Base-by-base conservation (phyloP, 225 moss, liverwort and hornwort species). In the Bryoerythrophyllum caledonicum region DNA sequence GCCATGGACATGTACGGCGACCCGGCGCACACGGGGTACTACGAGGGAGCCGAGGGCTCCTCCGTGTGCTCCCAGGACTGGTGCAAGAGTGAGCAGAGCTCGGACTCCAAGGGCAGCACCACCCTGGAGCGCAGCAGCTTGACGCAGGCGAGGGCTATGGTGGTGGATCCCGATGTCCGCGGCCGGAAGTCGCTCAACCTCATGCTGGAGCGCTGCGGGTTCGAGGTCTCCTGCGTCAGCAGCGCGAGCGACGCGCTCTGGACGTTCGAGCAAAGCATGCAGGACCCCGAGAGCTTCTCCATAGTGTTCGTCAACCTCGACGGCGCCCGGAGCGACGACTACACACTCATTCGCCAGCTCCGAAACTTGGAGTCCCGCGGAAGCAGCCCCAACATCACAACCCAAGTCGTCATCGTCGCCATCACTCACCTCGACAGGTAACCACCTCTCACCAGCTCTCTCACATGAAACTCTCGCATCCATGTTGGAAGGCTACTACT, bases 1-100 rank as follows among this genome's bases (percentile, higher is more conserved):
- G 59, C 79, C 14, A 74, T 82, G 30, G 87, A 80, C 57, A 74
- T 87, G n/a, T 80, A 79, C 6, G 76, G 76, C 1, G 82, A 79
- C 43, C 74, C 73, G 16, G 32, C 54, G 7, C 75, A 67, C 60
- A 11, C 72, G 1, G 85, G 68, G 1, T 87, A 80, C 30, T 64
- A 70, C 1, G 78, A 80, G 37, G n/a, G n/a, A n/a, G 72, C 68
- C 0, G 82, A 85, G 54, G 82, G 75, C 3, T 80, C 85, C 0
- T 88, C 87, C 0, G 62, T 88, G 4, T 88, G 85, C 25, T 88
- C 87, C 3, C 87, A 85, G 60, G 87, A 88, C 25, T 88, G 87
- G 87, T 88, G 87, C 78, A 82, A 82, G 75, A 85, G 87, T 21
- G 87, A 88, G 19, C 84, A 81, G 59, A 73, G 78, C 48, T 72